phyloP scores from a whole-genome alignment of 75 land plant species.

The Larix kaempferi region DNA sequence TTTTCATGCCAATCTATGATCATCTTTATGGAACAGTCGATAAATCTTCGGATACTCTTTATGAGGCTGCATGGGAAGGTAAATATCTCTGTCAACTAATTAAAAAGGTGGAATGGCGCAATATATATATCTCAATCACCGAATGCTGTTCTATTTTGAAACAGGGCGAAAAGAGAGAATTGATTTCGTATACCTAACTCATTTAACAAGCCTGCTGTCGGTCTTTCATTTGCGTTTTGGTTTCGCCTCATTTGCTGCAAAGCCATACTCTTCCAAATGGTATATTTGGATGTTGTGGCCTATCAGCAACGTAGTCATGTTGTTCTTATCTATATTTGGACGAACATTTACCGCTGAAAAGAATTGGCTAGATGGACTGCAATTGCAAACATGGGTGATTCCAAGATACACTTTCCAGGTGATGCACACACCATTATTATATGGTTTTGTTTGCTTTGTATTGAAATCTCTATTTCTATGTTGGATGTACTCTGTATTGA shows the following conservation, averaged over 20 bases:
- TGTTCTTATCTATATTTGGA: slow-evolving; percentile 31
- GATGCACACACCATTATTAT: background rate
- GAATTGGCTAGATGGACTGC: slow-evolving; percentile 32
- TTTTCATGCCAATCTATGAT: slow-evolving; percentile 89
- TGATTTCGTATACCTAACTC: slow-evolving; percentile 66
- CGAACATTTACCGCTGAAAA: slow-evolving; percentile 49
- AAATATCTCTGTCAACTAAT: background rate
- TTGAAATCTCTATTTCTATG: background rate
- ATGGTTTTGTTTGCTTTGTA: background rate
- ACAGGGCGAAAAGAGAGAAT: slow-evolving; percentile 30
- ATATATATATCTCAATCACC: background rate
- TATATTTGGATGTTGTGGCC: slow-evolving; percentile 58
- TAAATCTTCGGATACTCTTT: slow-evolving; percentile 42
- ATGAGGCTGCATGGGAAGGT: slow-evolving; percentile 22
- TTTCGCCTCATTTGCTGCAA: slow-evolving; percentile 53
- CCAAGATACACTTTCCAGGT: slow-evolving; percentile 64
- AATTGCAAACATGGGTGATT: slow-evolving; percentile 65
- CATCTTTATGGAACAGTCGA: slow-evolving; percentile 68
- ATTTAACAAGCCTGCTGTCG: slow-evolving; percentile 56
- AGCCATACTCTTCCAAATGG: slow-evolving; percentile 50
- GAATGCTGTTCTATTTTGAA: background rate
- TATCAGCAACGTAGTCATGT: slow-evolving; percentile 26
- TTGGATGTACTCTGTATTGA: background rate
- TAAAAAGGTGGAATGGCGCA: background rate
- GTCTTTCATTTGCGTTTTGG: slow-evolving; percentile 56